These are phyloP conservation scores for Pythium sp. DNA, from an alignment of 352 stramenopile genomes.

Conservation along the genomic window DNA sequence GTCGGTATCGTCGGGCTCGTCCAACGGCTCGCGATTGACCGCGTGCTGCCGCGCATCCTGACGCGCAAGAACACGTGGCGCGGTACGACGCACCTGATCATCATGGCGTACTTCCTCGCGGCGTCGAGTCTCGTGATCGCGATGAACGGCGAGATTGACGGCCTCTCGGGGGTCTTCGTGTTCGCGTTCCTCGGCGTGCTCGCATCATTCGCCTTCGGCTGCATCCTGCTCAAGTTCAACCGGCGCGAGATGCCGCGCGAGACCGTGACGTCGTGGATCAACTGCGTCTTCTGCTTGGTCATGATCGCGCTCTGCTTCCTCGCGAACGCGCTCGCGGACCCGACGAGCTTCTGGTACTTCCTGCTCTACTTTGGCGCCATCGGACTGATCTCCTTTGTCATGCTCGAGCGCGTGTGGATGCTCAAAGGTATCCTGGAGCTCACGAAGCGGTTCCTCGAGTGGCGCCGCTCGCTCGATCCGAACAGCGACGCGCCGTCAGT, in stretches of 20 bases:
- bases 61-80: conserved; percentile 46
- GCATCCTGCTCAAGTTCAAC: conserved; percentile 77
- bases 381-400: conserved; percentile 47
- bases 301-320: conserved; percentile 53
- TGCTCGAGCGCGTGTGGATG: conserved; percentile 60
- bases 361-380: conserved; percentile 57
- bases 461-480: conserved; percentile 6
- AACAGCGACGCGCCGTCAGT: not conserved
- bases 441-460: conserved; percentile 31
- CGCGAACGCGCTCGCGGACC: conserved; percentile 49
- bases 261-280: conserved; percentile 62
- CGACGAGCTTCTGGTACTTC: conserved; percentile 46
- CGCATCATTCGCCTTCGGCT: conserved; percentile 62
- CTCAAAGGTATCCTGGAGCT: conserved; percentile 50
- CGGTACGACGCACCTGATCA: conserved; percentile 56
- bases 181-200: conserved; percentile 77
- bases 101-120: conserved; percentile 52
- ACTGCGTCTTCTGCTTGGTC: conserved; percentile 42
- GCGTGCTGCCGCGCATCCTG: conserved; percentile 35
- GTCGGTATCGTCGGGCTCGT: conserved; percentile 57
- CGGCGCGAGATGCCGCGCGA: conserved; percentile 71
- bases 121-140: conserved; percentile 47
- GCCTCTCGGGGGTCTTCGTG: conserved; percentile 67
- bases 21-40: conserved; percentile 61
- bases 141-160: conserved; percentile 55